Evolutionary conservation across 2,329 filamentous ascomycete genomes (phyloP), one percentile per base, ranked within the genome.

Genomic region (Pleomassaria siparia): DNA sequence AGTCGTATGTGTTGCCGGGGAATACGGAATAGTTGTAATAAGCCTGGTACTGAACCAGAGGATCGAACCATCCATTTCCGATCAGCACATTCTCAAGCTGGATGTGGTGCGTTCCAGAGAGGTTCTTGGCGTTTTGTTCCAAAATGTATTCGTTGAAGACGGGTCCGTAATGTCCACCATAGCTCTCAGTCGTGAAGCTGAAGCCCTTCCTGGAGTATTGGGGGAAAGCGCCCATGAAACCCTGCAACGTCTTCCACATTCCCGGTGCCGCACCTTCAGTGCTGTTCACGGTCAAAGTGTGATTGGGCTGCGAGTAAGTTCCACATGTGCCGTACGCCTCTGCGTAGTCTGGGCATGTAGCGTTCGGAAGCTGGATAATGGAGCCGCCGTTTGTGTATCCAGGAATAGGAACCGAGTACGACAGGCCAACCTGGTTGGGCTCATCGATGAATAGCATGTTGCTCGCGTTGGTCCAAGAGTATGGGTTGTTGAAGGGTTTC

Each of bases 381-480:
- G 58, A 60, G 1, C 58, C 56, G 30, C 55, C 47, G 33, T 73
- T 64, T n/a, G 49, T 56, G 49, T 75, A 76, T 2, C 54, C 74
- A 16, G 74, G 70, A 6, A 76, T 66, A 0, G 74, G 70, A 11
- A 70, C 63, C 4, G 73, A 72, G 60, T 84, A 85, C 10, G 78
- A 82, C 57, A 84, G 80, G 1, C 82, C 82, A 4, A 81, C 78
- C 39, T 80, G 77, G 9, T 76, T 78, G 8, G 82, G 86, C 64
- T 88, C 80, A 56, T 89, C 85, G 55, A 89, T 81, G 67, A 86
- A 88, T 13, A 89, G 78, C 56, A 87, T 81, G 54, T 87, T 87
- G 52, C 78, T 80, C 20, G 80, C 76, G 55, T 82, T 80, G 50
- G 81, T 84, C 80, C 82, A 86, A 1, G 81, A 81, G 69, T 79